A percentile compares a stretch with the other conserved stretches of the same genome.
These are phyloP conservation scores for Brettanomyces sp. DNA, from an alignment of 805 yeast species.

Conservation along the genomic window DNA sequence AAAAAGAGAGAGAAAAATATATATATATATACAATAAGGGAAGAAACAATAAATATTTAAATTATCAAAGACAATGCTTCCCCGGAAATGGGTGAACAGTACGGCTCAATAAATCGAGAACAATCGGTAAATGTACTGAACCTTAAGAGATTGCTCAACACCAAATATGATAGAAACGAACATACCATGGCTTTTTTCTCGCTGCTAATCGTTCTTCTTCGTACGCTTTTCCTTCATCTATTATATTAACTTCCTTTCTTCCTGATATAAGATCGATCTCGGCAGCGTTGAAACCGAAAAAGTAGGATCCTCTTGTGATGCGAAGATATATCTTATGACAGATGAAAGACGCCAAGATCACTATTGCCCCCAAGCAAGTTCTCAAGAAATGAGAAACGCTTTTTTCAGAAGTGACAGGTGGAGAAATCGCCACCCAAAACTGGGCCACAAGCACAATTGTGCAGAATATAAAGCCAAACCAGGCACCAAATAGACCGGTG, in stretches of 20 bases:
- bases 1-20: too few species aligned
- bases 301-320: constrained; percentile 4
- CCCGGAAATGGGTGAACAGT: too few species aligned
- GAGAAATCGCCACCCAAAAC: constrained; percentile 40
- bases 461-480: constrained; percentile 28
- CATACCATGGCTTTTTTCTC: constrained; percentile 19
- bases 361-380: constrained; percentile 37
- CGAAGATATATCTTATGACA: constrained; percentile 30
- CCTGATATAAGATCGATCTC: constrained; percentile 17
- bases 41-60: background rate
- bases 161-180: constrained; percentile 34
- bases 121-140: too few species aligned
- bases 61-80: too few species aligned
- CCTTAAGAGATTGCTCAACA: constrained; percentile 25
- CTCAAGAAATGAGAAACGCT: constrained; percentile 28
- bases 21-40: background rate
- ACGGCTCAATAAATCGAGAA: too few species aligned
- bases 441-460: constrained; percentile 32
- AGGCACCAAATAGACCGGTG: constrained; percentile 34
- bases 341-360: constrained; percentile 31
- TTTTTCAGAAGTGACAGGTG: constrained; percentile 25
- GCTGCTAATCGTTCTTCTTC: constrained; percentile 40
- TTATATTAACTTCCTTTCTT: constrained; percentile 8
- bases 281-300: constrained; percentile 9
- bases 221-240: constrained; percentile 14